Evolutionary conservation across 768 basidiomycete genomes (phyloP).

Genomic region (Auricularia heimuer): DNA sequence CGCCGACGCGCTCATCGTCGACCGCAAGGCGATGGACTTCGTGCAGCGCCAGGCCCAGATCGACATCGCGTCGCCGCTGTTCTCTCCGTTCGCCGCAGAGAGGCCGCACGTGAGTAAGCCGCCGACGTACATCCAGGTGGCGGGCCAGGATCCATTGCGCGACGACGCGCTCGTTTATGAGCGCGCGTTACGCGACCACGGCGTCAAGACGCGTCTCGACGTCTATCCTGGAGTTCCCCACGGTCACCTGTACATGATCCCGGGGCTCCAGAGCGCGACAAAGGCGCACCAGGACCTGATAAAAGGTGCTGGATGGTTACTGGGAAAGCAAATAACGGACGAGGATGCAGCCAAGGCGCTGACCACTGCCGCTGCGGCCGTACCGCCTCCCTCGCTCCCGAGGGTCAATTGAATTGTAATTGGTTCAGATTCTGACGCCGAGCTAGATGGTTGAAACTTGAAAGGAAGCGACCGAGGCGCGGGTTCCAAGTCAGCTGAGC

Average conservation of each 20-base stretch:
- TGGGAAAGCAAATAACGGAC: neutral
- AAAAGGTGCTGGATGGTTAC: conserved; percentile 15
- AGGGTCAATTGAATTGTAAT: no score
- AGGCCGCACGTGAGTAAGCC: conserved; percentile 15
- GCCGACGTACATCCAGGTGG: conserved; percentile 16
- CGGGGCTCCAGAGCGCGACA: conserved; percentile 5
- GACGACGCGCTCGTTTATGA: conserved; percentile 22
- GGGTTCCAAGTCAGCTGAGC: no score
- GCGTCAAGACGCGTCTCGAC: conserved; percentile 15
- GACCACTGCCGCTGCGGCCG: no score
- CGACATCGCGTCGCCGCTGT: conserved; percentile 13
- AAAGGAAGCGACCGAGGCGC: no score
- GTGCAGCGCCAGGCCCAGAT: neutral
- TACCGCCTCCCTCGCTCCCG: no score
- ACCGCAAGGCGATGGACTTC: neutral
- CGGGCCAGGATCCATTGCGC: conserved; percentile 17
- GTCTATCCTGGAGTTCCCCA: conserved; percentile 20
- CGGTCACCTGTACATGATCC: conserved; percentile 11
- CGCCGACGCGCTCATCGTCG: conserved; percentile 12
- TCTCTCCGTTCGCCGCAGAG: conserved; percentile 2
- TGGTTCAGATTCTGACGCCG: no score
- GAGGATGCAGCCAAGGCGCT: no score
- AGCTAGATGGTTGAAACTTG: no score
- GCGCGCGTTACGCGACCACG: conserved; percentile 14
- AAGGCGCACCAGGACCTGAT: conserved; percentile 12